Evolutionary conservation across 495 filamentous ascomycete species (phyloP).

Genomic region (Xylaria longipes): DNA sequence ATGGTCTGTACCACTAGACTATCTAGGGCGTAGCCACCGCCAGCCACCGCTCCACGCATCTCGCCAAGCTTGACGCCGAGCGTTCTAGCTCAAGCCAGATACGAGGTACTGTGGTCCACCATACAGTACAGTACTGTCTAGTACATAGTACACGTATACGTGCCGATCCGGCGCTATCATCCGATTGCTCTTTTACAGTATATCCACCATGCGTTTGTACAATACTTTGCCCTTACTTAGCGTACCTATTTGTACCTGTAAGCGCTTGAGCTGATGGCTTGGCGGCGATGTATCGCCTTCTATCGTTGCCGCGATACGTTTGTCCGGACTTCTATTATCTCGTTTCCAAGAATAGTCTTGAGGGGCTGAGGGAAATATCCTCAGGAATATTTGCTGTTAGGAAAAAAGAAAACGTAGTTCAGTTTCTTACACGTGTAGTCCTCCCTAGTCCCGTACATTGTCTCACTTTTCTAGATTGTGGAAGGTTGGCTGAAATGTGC

Average conservation of each 20-base stretch:
- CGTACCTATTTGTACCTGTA: slow-evolving; percentile 15
- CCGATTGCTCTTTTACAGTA: background rate
- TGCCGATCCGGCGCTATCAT: slow-evolving; percentile 26
- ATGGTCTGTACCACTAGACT: slow-evolving; percentile 5
- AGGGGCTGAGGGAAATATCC: background rate
- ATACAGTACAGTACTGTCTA: background rate
- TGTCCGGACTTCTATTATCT: background rate
- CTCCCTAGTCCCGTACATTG: background rate
- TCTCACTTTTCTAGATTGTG: background rate
- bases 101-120: slow-evolving; percentile 22
- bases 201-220: background rate
- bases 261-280: slow-evolving; percentile 6
- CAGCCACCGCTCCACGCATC: slow-evolving; percentile 19
- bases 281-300: background rate
- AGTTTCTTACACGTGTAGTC: background rate
- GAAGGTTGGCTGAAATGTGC: background rate
- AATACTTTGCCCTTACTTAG: background rate
- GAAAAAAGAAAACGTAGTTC: background rate
- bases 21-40: slow-evolving; percentile 21
- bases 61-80: slow-evolving; percentile 20
- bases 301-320: background rate
- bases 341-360: background rate
- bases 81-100: slow-evolving; percentile 13
- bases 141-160: slow-evolving; percentile 6
- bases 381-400: background rate